Percentiles rank a stretch among this genome's conserved stretches.
Conservation (phyloP, 345 rosid species). For the Populus simonii region DNA sequence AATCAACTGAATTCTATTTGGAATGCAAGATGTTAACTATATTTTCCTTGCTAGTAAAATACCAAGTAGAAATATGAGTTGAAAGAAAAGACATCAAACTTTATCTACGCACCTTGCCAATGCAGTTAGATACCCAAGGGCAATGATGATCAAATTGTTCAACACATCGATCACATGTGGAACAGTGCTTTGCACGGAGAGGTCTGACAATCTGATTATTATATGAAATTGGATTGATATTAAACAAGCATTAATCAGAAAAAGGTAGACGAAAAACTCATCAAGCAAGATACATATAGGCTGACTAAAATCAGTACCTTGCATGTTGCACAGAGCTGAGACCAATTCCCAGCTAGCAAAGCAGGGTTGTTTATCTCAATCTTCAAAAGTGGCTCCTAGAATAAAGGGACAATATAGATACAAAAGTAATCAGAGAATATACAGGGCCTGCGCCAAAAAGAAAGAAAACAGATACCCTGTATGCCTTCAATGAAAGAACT, state of each 20-base stretch:
- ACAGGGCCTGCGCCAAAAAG: neutral
- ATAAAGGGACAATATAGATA: constrained; percentile 2
- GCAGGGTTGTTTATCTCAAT: constrained; percentile 88
- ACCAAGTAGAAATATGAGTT: neutral
- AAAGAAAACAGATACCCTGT: neutral
- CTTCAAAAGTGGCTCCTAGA: constrained; percentile 85
- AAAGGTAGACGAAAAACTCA: constrained; percentile 7
- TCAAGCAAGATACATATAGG: neutral
- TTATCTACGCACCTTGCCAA: constrained; percentile 72
- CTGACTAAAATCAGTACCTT: constrained; percentile 49
- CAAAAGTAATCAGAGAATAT: neutral
- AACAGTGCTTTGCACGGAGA: constrained; percentile 96
- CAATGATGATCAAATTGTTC: constrained; percentile 99
- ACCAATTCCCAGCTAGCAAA: constrained; percentile 93
- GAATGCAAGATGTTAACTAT: neutral
- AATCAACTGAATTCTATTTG: neutral
- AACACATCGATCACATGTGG: constrained; percentile 90
- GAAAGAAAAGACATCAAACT: neutral
- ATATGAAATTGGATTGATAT: constrained; percentile 8
- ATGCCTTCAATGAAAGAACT: neutral
- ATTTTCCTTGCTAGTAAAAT: neutral
- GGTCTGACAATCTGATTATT: constrained; percentile 81
- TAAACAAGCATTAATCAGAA: neutral
- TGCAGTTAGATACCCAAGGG: constrained; percentile 97
- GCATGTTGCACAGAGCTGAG: constrained; percentile 98